Percentiles rank a stretch among this genome's conserved stretches.
These are phyloP conservation scores for Aspergillus sp. DNA, from an alignment of 2,329 filamentous ascomycete genomes.

Conservation along the genomic window DNA sequence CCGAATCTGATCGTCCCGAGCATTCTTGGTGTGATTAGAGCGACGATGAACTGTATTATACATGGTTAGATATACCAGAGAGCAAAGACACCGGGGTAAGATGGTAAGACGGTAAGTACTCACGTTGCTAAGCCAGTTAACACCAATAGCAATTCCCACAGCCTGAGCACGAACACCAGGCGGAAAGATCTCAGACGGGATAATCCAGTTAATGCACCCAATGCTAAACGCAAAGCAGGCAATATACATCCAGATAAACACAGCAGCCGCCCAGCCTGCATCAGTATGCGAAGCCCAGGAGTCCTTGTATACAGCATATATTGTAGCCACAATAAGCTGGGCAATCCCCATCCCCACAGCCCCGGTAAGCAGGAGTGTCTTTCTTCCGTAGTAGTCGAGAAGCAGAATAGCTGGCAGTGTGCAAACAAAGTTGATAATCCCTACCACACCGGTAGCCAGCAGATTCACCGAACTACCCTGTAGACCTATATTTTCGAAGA, in stretches of 20 bases:
- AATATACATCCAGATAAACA: constrained; percentile 64
- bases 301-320: background rate
- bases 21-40: background rate
- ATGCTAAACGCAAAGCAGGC: constrained; percentile 57
- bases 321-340: constrained; percentile 64
- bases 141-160: background rate
- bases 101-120: background rate
- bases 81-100: background rate
- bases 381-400: constrained; percentile 34
- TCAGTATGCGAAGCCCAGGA: constrained; percentile 30
- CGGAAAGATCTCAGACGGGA: constrained; percentile 1
- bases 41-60: background rate
- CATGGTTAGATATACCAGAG: background rate
- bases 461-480: constrained; percentile 22
- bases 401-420: constrained; percentile 32
- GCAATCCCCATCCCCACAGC: constrained; percentile 68
- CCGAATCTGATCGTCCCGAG: background rate
- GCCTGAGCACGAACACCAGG: background rate
- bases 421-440: background rate
- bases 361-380: constrained; percentile 38
- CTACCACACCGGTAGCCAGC: background rate
- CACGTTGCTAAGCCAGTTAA: constrained; percentile 2
- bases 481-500: constrained; percentile 35
- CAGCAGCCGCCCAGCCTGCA: constrained; percentile 53
- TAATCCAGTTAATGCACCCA: background rate